These are phyloP conservation scores for Rhynchospora pubera DNA, from an alignment of 176 grass and related monocot genomes.

Conservation along the genomic window DNA sequence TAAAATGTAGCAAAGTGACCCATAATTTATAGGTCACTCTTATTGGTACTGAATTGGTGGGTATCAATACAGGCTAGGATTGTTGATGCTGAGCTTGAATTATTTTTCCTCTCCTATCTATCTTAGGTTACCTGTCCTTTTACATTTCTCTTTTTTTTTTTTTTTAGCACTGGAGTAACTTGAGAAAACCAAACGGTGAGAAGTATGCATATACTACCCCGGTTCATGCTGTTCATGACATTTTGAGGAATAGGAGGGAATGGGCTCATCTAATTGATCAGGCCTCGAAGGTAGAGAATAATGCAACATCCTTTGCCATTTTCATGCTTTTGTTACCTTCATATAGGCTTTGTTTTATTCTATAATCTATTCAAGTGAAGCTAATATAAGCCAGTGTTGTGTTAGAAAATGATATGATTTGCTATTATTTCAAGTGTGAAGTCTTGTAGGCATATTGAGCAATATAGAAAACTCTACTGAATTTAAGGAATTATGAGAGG, in stretches of 20 bases:
- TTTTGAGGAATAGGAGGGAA: conserved; percentile 59
- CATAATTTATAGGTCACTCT: not conserved
- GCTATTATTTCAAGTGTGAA: not conserved
- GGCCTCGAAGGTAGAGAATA: conserved; percentile 48
- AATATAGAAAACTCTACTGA: not conserved
- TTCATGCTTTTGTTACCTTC: not conserved
- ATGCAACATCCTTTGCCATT: not conserved
- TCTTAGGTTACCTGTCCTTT: not conserved
- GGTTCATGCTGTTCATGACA: conserved; percentile 67
- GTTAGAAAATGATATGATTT: conserved; percentile 15
- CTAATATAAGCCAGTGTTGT: not conserved
- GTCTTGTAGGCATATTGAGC: not conserved
- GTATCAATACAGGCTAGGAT: not conserved
- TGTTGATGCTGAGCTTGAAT: not conserved
- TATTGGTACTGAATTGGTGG: not conserved
- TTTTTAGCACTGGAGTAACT: conserved; percentile 60
- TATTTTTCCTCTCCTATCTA: not conserved
- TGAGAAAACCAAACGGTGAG: conserved; percentile 61
- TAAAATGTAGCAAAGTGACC: not conserved
- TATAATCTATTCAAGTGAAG: not conserved
- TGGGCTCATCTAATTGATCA: conserved; percentile 81
- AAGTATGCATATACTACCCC: conserved; percentile 41
- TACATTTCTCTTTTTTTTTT: not conserved
- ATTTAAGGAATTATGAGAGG: not conserved
- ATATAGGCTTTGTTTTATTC: conserved; percentile 3